phyloP scores from a whole-genome alignment of 352 stramenopile genomes.

The Chrysophaeum taylorii region DNA sequence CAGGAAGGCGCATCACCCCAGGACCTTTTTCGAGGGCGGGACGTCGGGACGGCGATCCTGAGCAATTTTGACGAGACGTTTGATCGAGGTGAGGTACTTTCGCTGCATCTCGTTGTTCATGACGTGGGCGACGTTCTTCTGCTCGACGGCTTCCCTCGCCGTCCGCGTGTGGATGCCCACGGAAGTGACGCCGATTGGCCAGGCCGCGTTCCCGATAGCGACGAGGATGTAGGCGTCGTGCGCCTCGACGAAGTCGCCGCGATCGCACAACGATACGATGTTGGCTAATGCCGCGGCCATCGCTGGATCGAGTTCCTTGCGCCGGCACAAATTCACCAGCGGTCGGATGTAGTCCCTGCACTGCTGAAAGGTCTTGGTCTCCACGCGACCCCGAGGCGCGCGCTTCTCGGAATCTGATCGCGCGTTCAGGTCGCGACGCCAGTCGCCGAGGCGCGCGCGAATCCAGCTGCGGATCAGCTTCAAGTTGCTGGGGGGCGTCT shows the following conservation, averaged over 20 bases:
- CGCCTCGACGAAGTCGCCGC: constrained; percentile 71
- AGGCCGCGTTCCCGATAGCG: constrained; percentile 91
- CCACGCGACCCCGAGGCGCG: constrained; percentile 72
- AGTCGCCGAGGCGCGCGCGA: constrained; percentile 77
- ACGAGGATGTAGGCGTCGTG: constrained; percentile 95
- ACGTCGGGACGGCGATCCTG: constrained; percentile 68
- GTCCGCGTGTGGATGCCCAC: constrained; percentile 94
- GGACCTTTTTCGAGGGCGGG: constrained; percentile 63
- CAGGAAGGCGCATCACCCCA: too few species aligned
- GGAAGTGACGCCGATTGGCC: constrained; percentile 98
- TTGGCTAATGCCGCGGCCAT: constrained; percentile 62
- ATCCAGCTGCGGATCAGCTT: constrained; percentile 75
- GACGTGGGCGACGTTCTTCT: constrained; percentile 95
- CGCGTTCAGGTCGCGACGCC: constrained; percentile 75
- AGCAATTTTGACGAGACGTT: constrained; percentile 91
- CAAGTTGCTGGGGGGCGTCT: constrained; percentile 1
- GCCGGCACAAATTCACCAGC: constrained; percentile 91
- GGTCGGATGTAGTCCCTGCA: constrained; percentile 97
- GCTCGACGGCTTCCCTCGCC: constrained; percentile 85
- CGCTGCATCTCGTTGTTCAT: constrained; percentile 97
- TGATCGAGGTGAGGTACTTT: constrained; percentile 97
- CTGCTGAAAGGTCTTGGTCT: constrained; percentile 93
- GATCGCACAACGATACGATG: constrained; percentile 84
- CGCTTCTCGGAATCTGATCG: constrained; percentile 72
- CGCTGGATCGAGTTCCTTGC: constrained; percentile 65